Conservation (phyloP, 2,329 filamentous ascomycete species). For the Hypoxylon rubiginosum region DNA sequence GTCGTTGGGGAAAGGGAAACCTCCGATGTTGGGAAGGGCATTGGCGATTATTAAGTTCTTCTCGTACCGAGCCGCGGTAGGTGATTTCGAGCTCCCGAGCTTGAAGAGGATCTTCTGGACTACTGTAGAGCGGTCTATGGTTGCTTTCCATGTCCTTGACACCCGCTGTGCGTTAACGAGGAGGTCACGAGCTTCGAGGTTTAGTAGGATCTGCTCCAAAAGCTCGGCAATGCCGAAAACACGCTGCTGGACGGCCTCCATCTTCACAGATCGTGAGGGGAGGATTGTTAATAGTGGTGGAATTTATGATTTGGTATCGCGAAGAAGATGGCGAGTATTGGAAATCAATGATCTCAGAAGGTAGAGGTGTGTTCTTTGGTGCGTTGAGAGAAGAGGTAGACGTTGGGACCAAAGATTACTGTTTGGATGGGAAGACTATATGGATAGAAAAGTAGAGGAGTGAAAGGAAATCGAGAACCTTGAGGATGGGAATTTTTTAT, state of each 20-base stretch:
- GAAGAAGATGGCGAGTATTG: background rate
- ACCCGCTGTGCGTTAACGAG: slow-evolving; percentile 13
- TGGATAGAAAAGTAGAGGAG: too few relatives aligned
- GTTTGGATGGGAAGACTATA: background rate
- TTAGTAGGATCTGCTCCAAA: slow-evolving; percentile 3
- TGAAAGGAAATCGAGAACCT: too few relatives aligned
- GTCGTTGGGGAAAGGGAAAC: too few relatives aligned
- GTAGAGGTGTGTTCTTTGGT: background rate
- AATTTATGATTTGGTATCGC: too few relatives aligned
- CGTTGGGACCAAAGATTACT: background rate
- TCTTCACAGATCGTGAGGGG: background rate
- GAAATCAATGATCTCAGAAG: background rate
- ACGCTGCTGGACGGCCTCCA: background rate
- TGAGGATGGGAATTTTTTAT: too few relatives aligned
- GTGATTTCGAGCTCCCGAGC: background rate
- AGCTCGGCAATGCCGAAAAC: slow-evolving; percentile 12
- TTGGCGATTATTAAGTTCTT: background rate
- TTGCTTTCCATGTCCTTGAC: slow-evolving; percentile 10
- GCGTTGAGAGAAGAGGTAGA: background rate
- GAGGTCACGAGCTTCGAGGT: background rate
- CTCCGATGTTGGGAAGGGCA: background rate
- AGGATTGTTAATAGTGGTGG: background rate
- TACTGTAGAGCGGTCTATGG: background rate
- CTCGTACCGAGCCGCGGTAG: too few relatives aligned
- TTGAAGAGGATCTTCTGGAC: slow-evolving; percentile 12